A percentile compares a stretch with the other conserved stretches of the same genome.
These are phyloP conservation scores for Rhodotorula taiwanensis DNA, from an alignment of 768 basidiomycete genomes.

Conservation along the genomic window DNA sequence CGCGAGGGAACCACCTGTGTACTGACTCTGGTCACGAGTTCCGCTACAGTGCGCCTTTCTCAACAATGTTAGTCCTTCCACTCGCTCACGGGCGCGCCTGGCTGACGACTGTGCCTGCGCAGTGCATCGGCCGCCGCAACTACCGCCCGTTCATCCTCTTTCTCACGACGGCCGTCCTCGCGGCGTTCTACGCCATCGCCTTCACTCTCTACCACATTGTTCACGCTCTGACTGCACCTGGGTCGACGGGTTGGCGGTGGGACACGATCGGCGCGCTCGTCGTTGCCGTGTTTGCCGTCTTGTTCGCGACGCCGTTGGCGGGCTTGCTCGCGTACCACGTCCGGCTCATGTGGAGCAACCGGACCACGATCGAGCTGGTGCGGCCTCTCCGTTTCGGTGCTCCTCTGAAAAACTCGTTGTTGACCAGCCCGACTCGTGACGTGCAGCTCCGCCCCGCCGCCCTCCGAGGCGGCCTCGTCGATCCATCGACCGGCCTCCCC, in stretches of 20 bases:
- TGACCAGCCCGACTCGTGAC: not conserved
- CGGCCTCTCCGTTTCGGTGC: not conserved
- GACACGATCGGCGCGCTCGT: slow-evolving; percentile 29
- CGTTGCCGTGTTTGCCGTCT: slow-evolving; percentile 5
- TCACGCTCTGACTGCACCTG: not conserved
- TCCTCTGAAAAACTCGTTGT: not conserved
- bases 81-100: not conserved
- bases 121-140: slow-evolving; percentile 84
- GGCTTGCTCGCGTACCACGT: slow-evolving; percentile 35
- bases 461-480: not conserved
- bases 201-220: slow-evolving; percentile 32
- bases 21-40: no score
- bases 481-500: not conserved
- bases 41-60: slow-evolving; percentile 50
- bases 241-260: slow-evolving; percentile 6
- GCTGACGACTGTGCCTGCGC: no score
- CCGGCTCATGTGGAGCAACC: slow-evolving; percentile 26
- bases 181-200: slow-evolving; percentile 24
- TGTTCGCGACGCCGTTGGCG: slow-evolving; percentile 11
- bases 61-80: slow-evolving; percentile 54
- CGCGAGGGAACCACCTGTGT: not conserved
- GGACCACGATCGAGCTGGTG: slow-evolving; percentile 41
- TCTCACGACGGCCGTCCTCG: slow-evolving; percentile 61
- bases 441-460: slow-evolving; percentile 16
- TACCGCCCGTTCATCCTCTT: slow-evolving; percentile 88